phyloP scores from a whole-genome alignment of 1,284 basidiomycete genomes.

The Malassezia obtusa region DNA sequence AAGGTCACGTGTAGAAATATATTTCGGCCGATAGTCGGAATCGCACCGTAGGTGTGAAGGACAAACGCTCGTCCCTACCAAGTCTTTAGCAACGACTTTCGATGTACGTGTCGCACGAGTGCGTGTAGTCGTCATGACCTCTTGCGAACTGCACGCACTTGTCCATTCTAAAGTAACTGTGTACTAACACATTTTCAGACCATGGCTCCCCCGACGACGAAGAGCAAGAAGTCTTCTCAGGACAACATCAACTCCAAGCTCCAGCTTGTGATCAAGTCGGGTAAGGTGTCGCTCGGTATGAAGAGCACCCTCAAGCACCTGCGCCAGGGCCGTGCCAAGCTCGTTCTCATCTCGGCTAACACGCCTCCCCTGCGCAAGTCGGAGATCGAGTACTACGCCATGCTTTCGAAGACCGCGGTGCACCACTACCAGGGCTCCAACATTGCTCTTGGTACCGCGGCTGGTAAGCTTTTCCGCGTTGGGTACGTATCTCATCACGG shows the following conservation, averaged over 20 bases:
- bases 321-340: constrained; percentile 96
- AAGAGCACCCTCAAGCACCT: constrained; percentile 80
- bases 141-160: background rate
- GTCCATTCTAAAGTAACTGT: background rate
- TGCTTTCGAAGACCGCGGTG: constrained; percentile 87
- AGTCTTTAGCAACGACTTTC: constrained; percentile 11
- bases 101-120: constrained; percentile 8
- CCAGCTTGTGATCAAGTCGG: constrained; percentile 93
- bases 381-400: constrained; percentile 99
- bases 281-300: constrained; percentile 46
- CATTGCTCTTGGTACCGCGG: constrained; percentile 94
- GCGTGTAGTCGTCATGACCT: background rate
- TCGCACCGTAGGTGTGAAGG: background rate
- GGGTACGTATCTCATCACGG: constrained; percentile 58
- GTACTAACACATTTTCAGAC: constrained; percentile 17
- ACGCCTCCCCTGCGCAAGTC: constrained; percentile 98
- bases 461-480: constrained; percentile 98
- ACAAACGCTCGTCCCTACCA: background rate
- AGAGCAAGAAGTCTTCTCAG: constrained; percentile 61
- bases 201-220: constrained; percentile 79
- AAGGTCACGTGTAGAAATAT: constrained; percentile 13
- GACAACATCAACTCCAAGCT: constrained; percentile 94
- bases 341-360: constrained; percentile 97
- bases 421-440: constrained; percentile 92
- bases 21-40: constrained; percentile 8